Evolutionary conservation across 352 stramenopile genomes (phyloP).

Genomic region (Phytophthora idaei): DNA sequence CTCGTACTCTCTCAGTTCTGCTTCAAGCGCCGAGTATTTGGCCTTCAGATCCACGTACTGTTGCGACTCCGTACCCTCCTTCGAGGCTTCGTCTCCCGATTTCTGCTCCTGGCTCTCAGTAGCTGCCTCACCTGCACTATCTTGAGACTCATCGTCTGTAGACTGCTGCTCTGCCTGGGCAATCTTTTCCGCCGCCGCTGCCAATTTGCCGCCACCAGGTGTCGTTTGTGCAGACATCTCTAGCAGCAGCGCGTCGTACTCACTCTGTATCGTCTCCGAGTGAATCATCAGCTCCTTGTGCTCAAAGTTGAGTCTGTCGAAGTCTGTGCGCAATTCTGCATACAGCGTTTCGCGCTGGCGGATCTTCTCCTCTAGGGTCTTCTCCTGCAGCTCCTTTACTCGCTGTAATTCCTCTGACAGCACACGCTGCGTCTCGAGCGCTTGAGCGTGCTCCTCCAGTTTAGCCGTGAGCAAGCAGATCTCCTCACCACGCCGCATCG

Average conservation of each 20-base stretch:
- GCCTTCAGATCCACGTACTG: conserved; percentile 47
- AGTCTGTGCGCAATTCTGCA: conserved; percentile 64
- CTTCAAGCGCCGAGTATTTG: conserved; percentile 60
- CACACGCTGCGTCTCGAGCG: conserved; percentile 63
- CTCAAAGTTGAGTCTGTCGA: conserved; percentile 82
- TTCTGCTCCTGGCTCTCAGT: conserved; percentile 27
- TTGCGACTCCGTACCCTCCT: conserved; percentile 36
- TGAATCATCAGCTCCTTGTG: conserved; percentile 85
- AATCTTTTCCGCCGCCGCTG: conserved; percentile 40
- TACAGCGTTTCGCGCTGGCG: conserved; percentile 63
- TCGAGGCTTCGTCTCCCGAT: conserved; percentile 19
- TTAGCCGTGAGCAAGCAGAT: conserved; percentile 75
- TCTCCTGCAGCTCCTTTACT: conserved; percentile 71
- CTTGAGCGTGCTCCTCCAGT: conserved; percentile 60
- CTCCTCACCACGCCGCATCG: conserved; percentile 72
- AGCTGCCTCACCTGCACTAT: conserved; percentile 21
- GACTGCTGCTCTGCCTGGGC: conserved; percentile 32
- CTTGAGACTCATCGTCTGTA: conserved; percentile 26
- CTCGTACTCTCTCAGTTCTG: conserved; percentile 71
- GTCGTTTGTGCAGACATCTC: conserved; percentile 50
- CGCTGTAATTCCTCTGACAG: conserved; percentile 70
- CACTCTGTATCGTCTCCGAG: conserved; percentile 74
- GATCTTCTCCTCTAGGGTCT: conserved; percentile 70
- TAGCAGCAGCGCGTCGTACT: conserved; percentile 67
- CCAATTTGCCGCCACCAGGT: conserved; percentile 47